phyloP scores from a whole-genome alignment of 1,139 yeast genomes.

The Sugiyamaella neomexicana region DNA sequence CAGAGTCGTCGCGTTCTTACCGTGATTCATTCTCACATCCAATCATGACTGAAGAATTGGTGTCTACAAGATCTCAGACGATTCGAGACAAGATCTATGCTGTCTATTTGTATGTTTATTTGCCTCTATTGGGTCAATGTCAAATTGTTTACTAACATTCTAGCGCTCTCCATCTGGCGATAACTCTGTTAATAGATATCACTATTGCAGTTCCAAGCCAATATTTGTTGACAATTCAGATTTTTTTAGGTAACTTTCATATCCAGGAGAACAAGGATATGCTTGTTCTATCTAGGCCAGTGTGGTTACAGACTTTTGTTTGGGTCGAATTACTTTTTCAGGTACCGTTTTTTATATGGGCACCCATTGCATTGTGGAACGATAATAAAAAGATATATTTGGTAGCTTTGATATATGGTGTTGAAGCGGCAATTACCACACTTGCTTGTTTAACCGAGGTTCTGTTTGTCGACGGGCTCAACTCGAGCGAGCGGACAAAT shows the following conservation, averaged over 20 bases:
- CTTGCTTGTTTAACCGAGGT: slow-evolving; percentile 53
- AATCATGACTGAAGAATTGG: slow-evolving; percentile 15
- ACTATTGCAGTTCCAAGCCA: slow-evolving; percentile 62
- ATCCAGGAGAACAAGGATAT: slow-evolving; percentile 66
- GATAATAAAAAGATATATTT: slow-evolving; percentile 47
- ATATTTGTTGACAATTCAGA: slow-evolving; percentile 52
- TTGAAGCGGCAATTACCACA: slow-evolving; percentile 75
- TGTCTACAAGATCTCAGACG: slow-evolving; percentile 1
- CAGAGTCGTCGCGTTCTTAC: background rate
- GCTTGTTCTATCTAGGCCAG: slow-evolving; percentile 56
- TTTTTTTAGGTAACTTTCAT: slow-evolving; percentile 56
- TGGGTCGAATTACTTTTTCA: slow-evolving; percentile 71
- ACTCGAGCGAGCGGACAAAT: slow-evolving; percentile 42
- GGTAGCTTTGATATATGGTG: slow-evolving; percentile 63
- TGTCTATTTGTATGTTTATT: slow-evolving; percentile 43
- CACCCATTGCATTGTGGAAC: slow-evolving; percentile 34
- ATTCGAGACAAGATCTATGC: slow-evolving; percentile 53
- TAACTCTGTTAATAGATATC: slow-evolving; percentile 74
- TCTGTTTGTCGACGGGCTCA: slow-evolving; percentile 37
- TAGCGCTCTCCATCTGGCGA: slow-evolving; percentile 61
- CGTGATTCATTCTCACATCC: background rate
- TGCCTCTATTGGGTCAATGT: background rate
- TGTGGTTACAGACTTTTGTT: slow-evolving; percentile 73
- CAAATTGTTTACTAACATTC: background rate
- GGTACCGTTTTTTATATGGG: slow-evolving; percentile 69